Evolutionary conservation across 257 asterid species (phyloP).

Genomic region (Ophiorrhiza pumila): DNA sequence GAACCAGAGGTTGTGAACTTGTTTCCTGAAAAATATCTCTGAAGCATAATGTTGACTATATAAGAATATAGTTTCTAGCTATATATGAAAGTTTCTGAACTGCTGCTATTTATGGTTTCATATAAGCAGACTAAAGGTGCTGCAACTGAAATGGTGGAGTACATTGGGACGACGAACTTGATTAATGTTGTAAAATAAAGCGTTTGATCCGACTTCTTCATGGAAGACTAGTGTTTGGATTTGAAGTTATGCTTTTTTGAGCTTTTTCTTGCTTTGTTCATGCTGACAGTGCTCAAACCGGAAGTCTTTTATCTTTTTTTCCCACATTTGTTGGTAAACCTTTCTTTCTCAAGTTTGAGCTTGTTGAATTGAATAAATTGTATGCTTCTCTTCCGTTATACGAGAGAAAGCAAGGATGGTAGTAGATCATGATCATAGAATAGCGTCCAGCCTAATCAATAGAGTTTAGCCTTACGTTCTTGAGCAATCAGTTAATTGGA

Average conservation of each 20-base stretch:
- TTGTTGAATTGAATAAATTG: neutral
- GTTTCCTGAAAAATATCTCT: conserved; percentile 25
- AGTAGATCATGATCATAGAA: neutral
- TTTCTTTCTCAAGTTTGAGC: neutral
- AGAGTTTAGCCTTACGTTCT: too few species aligned
- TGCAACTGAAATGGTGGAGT: conserved; percentile 96
- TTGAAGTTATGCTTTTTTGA: conserved; percentile 64
- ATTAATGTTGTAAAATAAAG: conserved; percentile 62
- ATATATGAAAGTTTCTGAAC: conserved; percentile 15
- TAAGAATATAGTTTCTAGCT: conserved; percentile 5
- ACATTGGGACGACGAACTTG: conserved; percentile 81
- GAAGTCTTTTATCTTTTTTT: neutral
- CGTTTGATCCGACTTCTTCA: conserved; percentile 67
- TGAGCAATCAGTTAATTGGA: neutral
- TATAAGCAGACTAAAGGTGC: conserved; percentile 77
- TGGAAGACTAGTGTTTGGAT: conserved; percentile 81
- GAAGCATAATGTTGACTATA: conserved; percentile 19
- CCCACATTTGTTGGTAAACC: neutral
- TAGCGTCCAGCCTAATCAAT: neutral
- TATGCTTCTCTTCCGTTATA: neutral
- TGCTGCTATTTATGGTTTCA: conserved; percentile 9
- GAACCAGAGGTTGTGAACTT: conserved; percentile 84
- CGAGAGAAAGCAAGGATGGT: neutral
- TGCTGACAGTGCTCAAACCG: neutral
- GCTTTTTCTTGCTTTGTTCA: too few species aligned